Base-by-base conservation (phyloP, 2,329 filamentous ascomycete genomes). In the Fusarium anthophilum region DNA sequence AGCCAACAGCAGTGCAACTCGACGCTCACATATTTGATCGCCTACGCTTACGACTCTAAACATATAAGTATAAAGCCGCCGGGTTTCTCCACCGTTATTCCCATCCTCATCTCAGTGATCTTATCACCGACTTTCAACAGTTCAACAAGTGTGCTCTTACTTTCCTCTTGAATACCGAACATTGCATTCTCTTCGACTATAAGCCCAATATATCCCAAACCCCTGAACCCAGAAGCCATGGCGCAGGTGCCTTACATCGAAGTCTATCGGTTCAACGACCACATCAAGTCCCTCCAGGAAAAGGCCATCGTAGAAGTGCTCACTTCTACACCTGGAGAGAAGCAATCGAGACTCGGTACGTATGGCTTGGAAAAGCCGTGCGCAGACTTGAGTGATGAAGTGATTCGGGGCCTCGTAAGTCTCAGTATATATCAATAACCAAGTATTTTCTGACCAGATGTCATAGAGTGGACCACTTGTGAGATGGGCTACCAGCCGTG, bases 251-350 rank as follows among this genome's bases (percentile, higher is more conserved):
- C 66, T 30, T 57, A 39, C 26, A 60, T 64, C 45, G 45, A 63
- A 65, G 44, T 69, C 28, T 69, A 57, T n/a, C 32, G 45, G 55
- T 76, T 66, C 20, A 45, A 62, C 22, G 55, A 72, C 4, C 24
- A 55, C 43, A 66, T 69, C 44, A 71, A 63, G 53, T 20, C 35
- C 9, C 56, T 76, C 6, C 73, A 66, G 38, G 38, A 57, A 18
- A 66, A 69, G 30, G 73, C 73, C 6, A 66, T 66, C 22, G 59
- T 63, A 15, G 73, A 76, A 48, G 60, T 76, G 12, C 68, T 76
- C 22, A 64, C 58, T 35, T 47, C 63, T 18, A 55, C 66, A 20
- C 73, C 73, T 24, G 26, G 38, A 8, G 63, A 72, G 61, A 71
- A 72, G 67, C 60, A 60, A 50, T 35, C 32, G 39, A 56, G 30